Percentiles rank a stretch among this genome's conserved stretches.
Evolutionary conservation across 495 filamentous ascomycete genomes (phyloP).

Genomic region (Aspergillus nidulans): DNA sequence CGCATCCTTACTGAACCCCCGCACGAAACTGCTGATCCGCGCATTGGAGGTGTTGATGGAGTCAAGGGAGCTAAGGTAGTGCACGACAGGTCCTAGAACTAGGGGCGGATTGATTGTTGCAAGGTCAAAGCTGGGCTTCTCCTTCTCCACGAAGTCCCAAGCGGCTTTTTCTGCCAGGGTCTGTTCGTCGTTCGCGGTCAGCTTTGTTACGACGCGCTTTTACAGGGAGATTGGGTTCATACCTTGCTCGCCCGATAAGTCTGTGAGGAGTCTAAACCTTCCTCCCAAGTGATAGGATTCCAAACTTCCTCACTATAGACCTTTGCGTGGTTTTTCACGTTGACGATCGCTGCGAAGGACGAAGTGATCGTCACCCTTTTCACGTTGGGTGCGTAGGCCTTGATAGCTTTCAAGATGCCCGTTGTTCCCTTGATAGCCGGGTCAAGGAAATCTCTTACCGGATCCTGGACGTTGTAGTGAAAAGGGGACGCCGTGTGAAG

Average conservation of each 20-base stretch:
- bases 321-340: conserved; percentile 43
- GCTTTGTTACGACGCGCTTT: background rate
- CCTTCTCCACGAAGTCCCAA: conserved; percentile 75
- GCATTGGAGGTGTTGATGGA: conserved; percentile 66
- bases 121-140: conserved; percentile 74
- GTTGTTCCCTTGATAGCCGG: conserved; percentile 84
- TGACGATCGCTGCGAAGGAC: conserved; percentile 74
- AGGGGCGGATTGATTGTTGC: conserved; percentile 67
- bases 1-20: conserved; percentile 61
- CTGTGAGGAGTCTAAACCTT: conserved; percentile 52
- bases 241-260: conserved; percentile 70
- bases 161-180: conserved; percentile 65
- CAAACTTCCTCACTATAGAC: conserved; percentile 71
- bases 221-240: background rate
- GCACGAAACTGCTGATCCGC: conserved; percentile 49
- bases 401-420: conserved; percentile 69
- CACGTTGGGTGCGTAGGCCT: conserved; percentile 68
- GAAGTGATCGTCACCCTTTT: conserved; percentile 82
- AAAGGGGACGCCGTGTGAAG: conserved; percentile 88
- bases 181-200: conserved; percentile 16
- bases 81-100: conserved; percentile 67
- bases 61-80: conserved; percentile 62
- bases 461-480: conserved; percentile 66
- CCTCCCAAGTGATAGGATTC: conserved; percentile 76
- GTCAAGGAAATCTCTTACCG: conserved; percentile 76